Base-by-base conservation (phyloP, 805 yeast genomes). In the Starmera quercuum region DNA sequence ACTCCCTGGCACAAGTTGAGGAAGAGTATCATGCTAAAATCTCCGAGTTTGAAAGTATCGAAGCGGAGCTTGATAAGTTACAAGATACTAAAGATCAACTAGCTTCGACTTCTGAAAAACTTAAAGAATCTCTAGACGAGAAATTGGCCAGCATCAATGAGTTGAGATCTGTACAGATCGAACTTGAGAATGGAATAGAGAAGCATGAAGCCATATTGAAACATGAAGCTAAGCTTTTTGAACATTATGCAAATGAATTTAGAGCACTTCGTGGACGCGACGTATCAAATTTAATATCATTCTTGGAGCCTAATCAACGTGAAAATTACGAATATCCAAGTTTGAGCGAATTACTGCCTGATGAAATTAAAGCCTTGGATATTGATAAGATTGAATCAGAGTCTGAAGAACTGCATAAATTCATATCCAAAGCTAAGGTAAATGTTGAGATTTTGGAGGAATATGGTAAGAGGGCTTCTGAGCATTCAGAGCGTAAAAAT, bases 381-480 rank as follows among this genome's bases (percentile, higher is more conserved):
- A 42, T 69, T 18, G 74, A 68, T 5, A 50, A 49, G 5, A 52
- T 83, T 19, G 69, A 71, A 32, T 51, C 51, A 1, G 78, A 75
- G 30, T 70, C 84, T 27, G 71, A 61, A 5, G 63, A 59, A 22
- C 52, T 85, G 13, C 79, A 82, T 42, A 64, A 61, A 3, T 70
- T 69, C 40, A 61, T 83, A 47, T 70, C 69, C 5, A 65, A 66
- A 12, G 71, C 77, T 7, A 69, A 67, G 36, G 78, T 78, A 4
- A 90, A 90, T 51, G 65, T 81, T 37, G 88, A 82, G 36, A 73
- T 84, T 3, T 62, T 90, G 30, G 74, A 73, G 37, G 95, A 87
- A 42, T 92, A 87, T 53, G 82, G 83, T 0, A 54, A 61, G 26
- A 73, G 94, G 38, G 69, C 71, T 31, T 52, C 53, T 1, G 96